These are phyloP conservation scores for Cyclocybe cylindracea DNA, from an alignment of 768 basidiomycete species.

Conservation along the genomic window DNA sequence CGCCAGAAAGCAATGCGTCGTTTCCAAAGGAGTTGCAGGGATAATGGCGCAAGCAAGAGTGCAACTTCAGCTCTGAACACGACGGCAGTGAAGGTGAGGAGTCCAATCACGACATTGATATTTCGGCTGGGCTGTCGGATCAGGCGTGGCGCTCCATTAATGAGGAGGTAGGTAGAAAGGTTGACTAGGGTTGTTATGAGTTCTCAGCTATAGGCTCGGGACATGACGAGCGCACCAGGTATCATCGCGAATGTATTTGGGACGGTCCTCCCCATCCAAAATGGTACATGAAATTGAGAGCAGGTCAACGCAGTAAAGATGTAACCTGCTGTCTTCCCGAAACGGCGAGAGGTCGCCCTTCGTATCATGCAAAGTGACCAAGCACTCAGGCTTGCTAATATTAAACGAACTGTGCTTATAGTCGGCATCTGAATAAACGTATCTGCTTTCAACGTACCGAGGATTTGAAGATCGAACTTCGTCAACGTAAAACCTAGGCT, in stretches of 20 bases:
- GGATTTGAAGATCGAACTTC: slow-evolving; percentile 72
- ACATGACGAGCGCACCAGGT: slow-evolving; percentile 50
- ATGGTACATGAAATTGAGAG: slow-evolving; percentile 89
- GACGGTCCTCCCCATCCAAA: slow-evolving; percentile 91
- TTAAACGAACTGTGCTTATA: slow-evolving; percentile 62
- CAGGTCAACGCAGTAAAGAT: slow-evolving; percentile 71
- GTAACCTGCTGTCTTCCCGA: slow-evolving; percentile 55
- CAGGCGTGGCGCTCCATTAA: slow-evolving; percentile 43
- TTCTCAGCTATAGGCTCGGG: not conserved
- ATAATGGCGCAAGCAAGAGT: slow-evolving; percentile 63
- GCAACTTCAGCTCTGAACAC: slow-evolving; percentile 82
- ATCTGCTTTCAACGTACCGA: slow-evolving; percentile 45
- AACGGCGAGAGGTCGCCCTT: slow-evolving; percentile 61
- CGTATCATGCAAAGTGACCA: slow-evolving; percentile 62
- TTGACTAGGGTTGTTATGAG: slow-evolving; percentile 47
- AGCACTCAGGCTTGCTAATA: slow-evolving; percentile 68
- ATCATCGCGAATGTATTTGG: slow-evolving; percentile 93
- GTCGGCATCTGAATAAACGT: not conserved
- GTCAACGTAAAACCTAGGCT: slow-evolving; percentile 42
- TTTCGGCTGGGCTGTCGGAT: slow-evolving; percentile 33
- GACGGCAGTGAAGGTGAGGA: slow-evolving; percentile 68
- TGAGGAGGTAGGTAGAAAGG: slow-evolving; percentile 48
- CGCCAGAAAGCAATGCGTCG: slow-evolving; percentile 42
- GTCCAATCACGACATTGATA: slow-evolving; percentile 44
- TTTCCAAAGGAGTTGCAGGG: slow-evolving; percentile 50